Evolutionary conservation across 2,329 filamentous ascomycete genomes (phyloP), one percentile per base, ranked within the genome.

Genomic region (Fusarium buharicum): DNA sequence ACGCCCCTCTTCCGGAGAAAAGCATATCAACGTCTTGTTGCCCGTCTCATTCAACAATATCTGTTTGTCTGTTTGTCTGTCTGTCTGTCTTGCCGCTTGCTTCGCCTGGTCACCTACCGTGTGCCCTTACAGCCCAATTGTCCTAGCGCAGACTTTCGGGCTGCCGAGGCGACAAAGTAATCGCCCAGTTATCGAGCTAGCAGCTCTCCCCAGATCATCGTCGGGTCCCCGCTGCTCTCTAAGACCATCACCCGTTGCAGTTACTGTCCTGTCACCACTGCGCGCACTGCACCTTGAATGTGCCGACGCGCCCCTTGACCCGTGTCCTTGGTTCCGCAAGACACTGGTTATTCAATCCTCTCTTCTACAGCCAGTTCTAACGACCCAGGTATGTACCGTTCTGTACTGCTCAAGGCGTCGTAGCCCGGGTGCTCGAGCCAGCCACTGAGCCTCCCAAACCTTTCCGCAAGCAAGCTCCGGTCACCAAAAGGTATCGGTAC

Each of bases 141-240:
- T 39, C 58, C 50, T 69, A 64, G 63, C 66, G 64, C 50, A 53
- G 18, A 68, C 50, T 50, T 48, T 53, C 49, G 47, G 60, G 66
- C 66, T 59, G 48, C 55, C 48, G 55, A 68, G 50, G 37, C 47
- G 57, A 67, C 66, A 58, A 47, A 59, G 58, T 61, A 56, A 62
- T 64, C 55, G 44, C 57, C 61, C 61, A 65, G 56, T 56, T 65
- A 65, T 34, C 39, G 41, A 54, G 55, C 63, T 70, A 68, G 36
- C 54, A 63, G 67, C 62, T 69, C 64, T 68, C 67, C 67, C 67
- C 67, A 62, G 64, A 66, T 65, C 67, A 68, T 49, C 55, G 31
- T 52, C 52, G 30, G 34, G 37, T 43, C 56, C 49, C 56, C 55
- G 55, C 56, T 34, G 33, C 44, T 46, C 47, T 62, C 48, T 55